Percentiles rank a stretch among this genome's conserved stretches.
Conservation (phyloP, 2,329 filamentous ascomycete genomes). For the Aspergillus carbonarius region DNA sequence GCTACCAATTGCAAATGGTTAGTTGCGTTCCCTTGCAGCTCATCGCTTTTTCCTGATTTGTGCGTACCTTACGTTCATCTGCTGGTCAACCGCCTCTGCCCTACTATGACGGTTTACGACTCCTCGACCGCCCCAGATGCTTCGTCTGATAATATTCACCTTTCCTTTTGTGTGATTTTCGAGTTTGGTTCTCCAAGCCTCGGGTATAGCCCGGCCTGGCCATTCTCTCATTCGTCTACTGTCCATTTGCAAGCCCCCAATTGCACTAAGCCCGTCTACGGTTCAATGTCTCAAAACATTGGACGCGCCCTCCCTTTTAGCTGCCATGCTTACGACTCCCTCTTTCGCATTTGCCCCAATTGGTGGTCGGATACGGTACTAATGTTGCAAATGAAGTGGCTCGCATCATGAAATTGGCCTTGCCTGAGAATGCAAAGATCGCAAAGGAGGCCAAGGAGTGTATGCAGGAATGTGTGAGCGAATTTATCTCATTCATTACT, state of each 20-base stretch:
- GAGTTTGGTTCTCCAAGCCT: not conserved
- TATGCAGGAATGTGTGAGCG: slow-evolving; percentile 99
- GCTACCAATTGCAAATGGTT: slow-evolving; percentile 99
- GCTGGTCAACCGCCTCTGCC: slow-evolving; percentile 29
- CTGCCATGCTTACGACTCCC: not conserved
- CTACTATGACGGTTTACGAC: slow-evolving; percentile 31
- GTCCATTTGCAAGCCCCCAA: not conserved
- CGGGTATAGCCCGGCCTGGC: not conserved
- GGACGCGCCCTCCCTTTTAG: not conserved
- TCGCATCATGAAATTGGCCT: slow-evolving; percentile 96
- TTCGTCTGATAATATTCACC: not conserved
- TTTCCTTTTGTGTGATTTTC: not conserved
- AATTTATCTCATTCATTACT: slow-evolving; percentile 99
- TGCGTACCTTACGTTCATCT: slow-evolving; percentile 46
- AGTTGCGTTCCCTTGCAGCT: slow-evolving; percentile 55
- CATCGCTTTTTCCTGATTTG: slow-evolving; percentile 50
- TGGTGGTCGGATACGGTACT: slow-evolving; percentile 14
- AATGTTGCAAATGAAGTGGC: slow-evolving; percentile 80
- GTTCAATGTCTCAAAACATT: not conserved
- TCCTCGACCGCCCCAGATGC: slow-evolving; percentile 26
- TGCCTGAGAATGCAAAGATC: slow-evolving; percentile 98
- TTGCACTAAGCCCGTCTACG: not conserved
- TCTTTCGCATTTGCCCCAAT: not conserved
- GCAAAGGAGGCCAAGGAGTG: slow-evolving; percentile 99
- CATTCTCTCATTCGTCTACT: slow-evolving; percentile 7